Evolutionary conservation across 352 stramenopile species (phyloP).

Genomic region (Peronospora farinosa): DNA sequence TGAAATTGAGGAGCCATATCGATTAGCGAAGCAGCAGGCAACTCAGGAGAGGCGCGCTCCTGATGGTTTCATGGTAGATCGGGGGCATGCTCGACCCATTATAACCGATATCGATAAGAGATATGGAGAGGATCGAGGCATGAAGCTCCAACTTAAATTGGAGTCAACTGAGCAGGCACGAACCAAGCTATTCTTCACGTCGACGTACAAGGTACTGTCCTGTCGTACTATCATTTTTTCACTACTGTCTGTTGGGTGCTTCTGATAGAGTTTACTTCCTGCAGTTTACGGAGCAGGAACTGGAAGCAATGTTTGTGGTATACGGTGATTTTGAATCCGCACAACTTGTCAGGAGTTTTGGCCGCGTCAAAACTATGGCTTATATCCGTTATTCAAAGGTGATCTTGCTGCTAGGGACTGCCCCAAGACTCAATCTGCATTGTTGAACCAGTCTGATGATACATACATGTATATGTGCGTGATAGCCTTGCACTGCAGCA

Average conservation of each 20-base stretch:
- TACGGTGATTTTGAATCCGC: constrained; percentile 73
- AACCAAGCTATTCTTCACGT: constrained; percentile 64
- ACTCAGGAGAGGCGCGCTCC: constrained; percentile 19
- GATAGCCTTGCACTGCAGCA: constrained; percentile 40
- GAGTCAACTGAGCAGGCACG: constrained; percentile 11
- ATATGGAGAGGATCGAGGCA: constrained; percentile 12
- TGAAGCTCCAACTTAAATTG: constrained; percentile 19
- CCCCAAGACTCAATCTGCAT: not conserved
- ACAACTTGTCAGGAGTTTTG: constrained; percentile 67
- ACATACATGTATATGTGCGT: constrained; percentile 4
- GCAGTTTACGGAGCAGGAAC: constrained; percentile 71
- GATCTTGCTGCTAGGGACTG: constrained; percentile 9
- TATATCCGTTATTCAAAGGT: constrained; percentile 70
- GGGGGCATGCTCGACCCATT: constrained; percentile 1
- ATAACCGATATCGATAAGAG: constrained; percentile 10
- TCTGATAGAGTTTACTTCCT: constrained; percentile 4
- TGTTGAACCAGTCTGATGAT: constrained; percentile 5
- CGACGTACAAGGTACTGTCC: constrained; percentile 46
- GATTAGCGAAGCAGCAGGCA: constrained; percentile 37
- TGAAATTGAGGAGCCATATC: constrained; percentile 28
- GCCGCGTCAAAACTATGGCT: constrained; percentile 80
- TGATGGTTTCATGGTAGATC: constrained; percentile 10
- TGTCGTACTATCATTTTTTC: not conserved
- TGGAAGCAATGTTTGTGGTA: constrained; percentile 76
- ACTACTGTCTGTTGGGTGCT: not conserved